Evolutionary conservation across 108 stramenopile genomes (phyloP), one percentile per base, ranked within the genome.

Genomic region (Chaetoceros tenuissimus): DNA sequence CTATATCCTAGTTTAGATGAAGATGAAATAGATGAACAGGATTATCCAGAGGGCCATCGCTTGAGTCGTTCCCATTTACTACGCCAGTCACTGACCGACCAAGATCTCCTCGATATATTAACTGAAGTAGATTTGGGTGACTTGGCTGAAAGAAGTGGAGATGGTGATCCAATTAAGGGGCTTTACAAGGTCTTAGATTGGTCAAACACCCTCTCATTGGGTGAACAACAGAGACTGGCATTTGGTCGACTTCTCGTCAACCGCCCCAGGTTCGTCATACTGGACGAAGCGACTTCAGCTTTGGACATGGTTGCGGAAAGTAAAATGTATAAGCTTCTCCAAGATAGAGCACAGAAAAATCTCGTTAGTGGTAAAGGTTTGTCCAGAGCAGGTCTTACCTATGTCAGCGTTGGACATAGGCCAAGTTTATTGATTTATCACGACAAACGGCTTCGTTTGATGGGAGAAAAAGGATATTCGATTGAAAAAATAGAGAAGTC

Each of bases 191-290:
- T 82, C 8, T 31, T 81, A 22, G 92, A 96, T 64, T 98, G 97
- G 97, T 63, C 78, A 51, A 92, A 96, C 52, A 81, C 72, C 27
- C 75, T 98, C 16, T 89, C 87, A 0, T 63, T 97, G 46, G 97
- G 97, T 34, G 97, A 98, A 69, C 97, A 98, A 61, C 97, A 98
- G 59, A 60, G 92, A 2, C 59, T 98, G n/a, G 94, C 96, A 5
- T 98, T 98, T 64, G 94, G 87, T 1, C 68, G 97, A 22, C 58
- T 98, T 2, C 59, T 96, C 26, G 80, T 95, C 51, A 85, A 92
- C 65, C 58, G 73, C 60, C 97, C 97, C n/a, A 58, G 67, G 19
- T 57, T 98, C 18, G 92, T 92, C 5, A 88, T 98, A 31, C 66
- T 96, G 28, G 97, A 96, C 53, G 92, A 92, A 66, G 94, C 95